Conservation (phyloP, 75 land plant species). For the Pinus albicaulis region DNA sequence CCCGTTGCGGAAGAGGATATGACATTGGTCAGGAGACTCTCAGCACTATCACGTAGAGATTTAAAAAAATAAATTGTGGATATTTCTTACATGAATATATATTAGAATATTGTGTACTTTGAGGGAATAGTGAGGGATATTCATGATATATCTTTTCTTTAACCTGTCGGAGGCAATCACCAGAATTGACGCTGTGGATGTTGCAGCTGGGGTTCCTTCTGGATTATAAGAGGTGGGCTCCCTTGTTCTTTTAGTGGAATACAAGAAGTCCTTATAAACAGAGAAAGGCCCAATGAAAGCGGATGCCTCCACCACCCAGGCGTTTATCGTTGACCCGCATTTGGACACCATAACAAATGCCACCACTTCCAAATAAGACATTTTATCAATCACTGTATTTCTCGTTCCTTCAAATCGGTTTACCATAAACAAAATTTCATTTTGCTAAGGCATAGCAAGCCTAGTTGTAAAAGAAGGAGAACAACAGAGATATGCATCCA, state of each 20-base stretch:
- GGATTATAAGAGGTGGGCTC: slow-evolving; percentile 74
- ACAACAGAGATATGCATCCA: too few species aligned
- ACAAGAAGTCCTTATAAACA: slow-evolving; percentile 71
- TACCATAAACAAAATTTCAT: slow-evolving; percentile 82
- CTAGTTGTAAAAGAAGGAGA: too few species aligned
- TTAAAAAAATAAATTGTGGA: too few species aligned
- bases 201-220: slow-evolving; percentile 65
- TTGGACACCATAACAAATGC: slow-evolving; percentile 66
- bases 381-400: slow-evolving; percentile 66
- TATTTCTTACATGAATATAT: too few species aligned
- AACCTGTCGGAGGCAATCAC: slow-evolving; percentile 68
- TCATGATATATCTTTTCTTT: too few species aligned
- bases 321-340: slow-evolving; percentile 60
- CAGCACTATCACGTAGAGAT: too few species aligned
- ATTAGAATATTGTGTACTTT: too few species aligned
- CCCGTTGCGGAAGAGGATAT: too few species aligned
- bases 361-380: slow-evolving; percentile 55
- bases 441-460: slow-evolving; percentile 47
- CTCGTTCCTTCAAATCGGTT: slow-evolving; percentile 66
- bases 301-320: slow-evolving; percentile 85
- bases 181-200: slow-evolving; percentile 44
- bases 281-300: slow-evolving; percentile 74
- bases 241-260: slow-evolving; percentile 51
- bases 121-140: too few species aligned
- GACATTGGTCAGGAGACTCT: too few species aligned